These are phyloP conservation scores for Umbelopsis sp. DNA, from an alignment of 192 early-diverging fungal genomes.

Conservation along the genomic window DNA sequence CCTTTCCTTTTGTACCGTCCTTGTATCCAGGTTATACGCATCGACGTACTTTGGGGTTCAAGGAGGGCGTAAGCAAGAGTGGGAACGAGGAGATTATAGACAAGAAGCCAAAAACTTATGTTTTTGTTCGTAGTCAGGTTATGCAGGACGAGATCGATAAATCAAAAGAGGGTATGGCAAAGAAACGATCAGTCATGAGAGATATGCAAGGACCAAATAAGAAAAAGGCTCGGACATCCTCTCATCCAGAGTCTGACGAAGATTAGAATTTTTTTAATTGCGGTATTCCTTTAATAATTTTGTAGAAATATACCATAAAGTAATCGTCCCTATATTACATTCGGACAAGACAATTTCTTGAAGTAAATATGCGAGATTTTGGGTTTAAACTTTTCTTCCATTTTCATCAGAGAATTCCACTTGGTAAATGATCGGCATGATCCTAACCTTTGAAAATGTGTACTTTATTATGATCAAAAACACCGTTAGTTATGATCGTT, in stretches of 20 bases:
- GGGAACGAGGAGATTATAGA: constrained; percentile 80
- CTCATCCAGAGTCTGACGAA: constrained; percentile 11
- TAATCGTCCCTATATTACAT: no score
- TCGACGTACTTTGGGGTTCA: constrained; percentile 93
- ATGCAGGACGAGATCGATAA: constrained; percentile 48
- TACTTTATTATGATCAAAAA: no score
- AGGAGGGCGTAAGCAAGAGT: constrained; percentile 72
- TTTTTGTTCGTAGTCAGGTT: constrained; percentile 63
- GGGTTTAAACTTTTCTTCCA: no score
- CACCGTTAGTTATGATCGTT: no score
- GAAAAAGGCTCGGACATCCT: not conserved
- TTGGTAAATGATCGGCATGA: no score
- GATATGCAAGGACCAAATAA: constrained; percentile 17
- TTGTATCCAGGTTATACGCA: constrained; percentile 89
- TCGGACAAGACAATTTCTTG: no score
- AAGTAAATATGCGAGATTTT: no score
- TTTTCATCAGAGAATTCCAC: no score
- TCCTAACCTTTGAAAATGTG: no score
- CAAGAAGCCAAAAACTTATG: constrained; percentile 66
- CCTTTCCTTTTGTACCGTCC: constrained; percentile 64
- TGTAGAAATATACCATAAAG: no score
- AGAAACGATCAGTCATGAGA: constrained; percentile 15
- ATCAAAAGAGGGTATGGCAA: constrained; percentile 18
- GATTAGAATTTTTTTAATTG: not conserved
- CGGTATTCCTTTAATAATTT: no score